Conservation (phyloP, 2,329 filamentous ascomycete species). For the Clonostachys solani region DNA sequence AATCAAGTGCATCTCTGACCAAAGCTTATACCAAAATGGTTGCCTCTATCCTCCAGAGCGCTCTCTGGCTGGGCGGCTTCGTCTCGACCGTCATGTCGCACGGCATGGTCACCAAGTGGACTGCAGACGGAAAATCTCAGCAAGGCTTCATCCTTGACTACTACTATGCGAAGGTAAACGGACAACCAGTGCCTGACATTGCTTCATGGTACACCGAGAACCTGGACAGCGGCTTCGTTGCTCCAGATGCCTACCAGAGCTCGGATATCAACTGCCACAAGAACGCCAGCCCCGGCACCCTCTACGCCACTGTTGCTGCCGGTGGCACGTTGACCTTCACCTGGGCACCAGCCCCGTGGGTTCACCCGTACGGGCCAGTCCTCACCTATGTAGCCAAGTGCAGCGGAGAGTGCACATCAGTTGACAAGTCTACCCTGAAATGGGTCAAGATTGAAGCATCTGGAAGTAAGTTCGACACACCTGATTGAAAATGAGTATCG, state of each 20-base stretch:
- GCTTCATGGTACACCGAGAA: slow-evolving; percentile 31
- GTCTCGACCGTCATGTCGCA: slow-evolving; percentile 12
- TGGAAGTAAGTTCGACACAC: slow-evolving; percentile 29
- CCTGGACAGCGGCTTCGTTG: slow-evolving; percentile 45
- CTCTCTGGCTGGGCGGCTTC: slow-evolving; percentile 1
- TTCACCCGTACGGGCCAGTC: slow-evolving; percentile 42
- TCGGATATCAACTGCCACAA: slow-evolving; percentile 41
- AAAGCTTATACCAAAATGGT: too few species aligned
- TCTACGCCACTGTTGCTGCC: slow-evolving; percentile 26
- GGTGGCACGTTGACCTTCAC: slow-evolving; percentile 29
- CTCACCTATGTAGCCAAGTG: slow-evolving; percentile 59
- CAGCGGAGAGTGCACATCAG: slow-evolving; percentile 24
- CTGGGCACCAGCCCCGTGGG: slow-evolving; percentile 35
- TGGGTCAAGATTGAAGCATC: slow-evolving; percentile 60
- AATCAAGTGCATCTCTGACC: too few species aligned
- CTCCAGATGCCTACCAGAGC: slow-evolving; percentile 24
- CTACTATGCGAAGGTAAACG: slow-evolving; percentile 9
- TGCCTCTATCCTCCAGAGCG: too few species aligned
- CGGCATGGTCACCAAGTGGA: slow-evolving; percentile 11
- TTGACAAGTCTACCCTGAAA: slow-evolving; percentile 25
- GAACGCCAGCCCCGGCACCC: slow-evolving; percentile 24
- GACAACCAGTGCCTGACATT: slow-evolving; percentile 3
- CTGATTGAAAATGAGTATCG: too few species aligned
- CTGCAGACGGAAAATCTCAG: slow-evolving; percentile 22
- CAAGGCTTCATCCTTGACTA: slow-evolving; percentile 15